Base-by-base conservation (phyloP, 73 alveolate species). In the Paramecium bursaria region DNA sequence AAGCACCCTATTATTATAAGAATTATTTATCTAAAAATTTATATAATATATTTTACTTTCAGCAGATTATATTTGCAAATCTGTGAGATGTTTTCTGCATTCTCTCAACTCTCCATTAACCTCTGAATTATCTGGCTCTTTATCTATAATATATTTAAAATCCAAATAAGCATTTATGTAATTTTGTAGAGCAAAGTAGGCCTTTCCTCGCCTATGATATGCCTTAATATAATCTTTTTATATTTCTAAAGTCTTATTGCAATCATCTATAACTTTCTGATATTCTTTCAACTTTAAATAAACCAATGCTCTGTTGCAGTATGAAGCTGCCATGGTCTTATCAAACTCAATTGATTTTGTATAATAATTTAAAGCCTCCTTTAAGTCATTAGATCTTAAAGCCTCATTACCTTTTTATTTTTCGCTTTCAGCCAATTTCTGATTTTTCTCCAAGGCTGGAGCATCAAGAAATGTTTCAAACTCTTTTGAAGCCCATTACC, bases 151-250 rank as follows among this genome's bases (percentile, higher is more conserved):
- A 52, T 52, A 48, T 75, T 94, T 90, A 67, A 91, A 95, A 86
- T 96, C 99, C 26, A 74, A 67, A 44, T 93, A 86, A 3, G 99
- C 99, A 46, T 87, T 92, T 33, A 91, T 97, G 74, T 61, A 82
- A 75, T 92, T 87, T 17, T 91, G 74, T 19, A 90, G 87, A 25
- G 94, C 90, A 33, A 85, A 86, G 76, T 94, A 92, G 0, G 99
- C 98, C 51, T 93, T 88, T 9, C 98, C 99, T 74, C 99, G 85
- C 42, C 98, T 82, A 79, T 96, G 95, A 77, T 90, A 91, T 6
- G 98, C 99, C 74, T 96, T 96, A 19, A 93, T 48, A 75, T 91
- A 91, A 50, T 90, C 92, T n/a, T 96, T 90, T 61, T 96, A 90
- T 61, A 93, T 51, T 74, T 88, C 91, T 33, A 96, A 75, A 3